Evolutionary conservation across 208 protist species (phyloP).

Genomic region (Acanthamoeba triangularis): DNA sequence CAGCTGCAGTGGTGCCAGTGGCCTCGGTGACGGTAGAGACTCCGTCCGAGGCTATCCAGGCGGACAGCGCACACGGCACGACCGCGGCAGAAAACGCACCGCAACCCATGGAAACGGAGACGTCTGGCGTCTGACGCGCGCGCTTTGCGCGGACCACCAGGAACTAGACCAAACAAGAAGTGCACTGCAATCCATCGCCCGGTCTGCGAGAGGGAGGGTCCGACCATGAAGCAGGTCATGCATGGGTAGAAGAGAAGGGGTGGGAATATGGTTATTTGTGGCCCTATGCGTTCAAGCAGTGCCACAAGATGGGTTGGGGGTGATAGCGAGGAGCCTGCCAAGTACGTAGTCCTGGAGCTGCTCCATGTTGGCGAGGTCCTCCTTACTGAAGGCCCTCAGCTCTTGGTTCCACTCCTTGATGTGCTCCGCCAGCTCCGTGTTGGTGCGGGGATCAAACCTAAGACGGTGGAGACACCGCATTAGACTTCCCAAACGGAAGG

Average conservation of each 20-base stretch:
- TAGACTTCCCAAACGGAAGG: background rate
- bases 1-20: no score
- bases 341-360: background rate
- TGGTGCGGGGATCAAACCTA: background rate
- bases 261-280: background rate
- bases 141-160: no score
- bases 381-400: constrained; percentile 15
- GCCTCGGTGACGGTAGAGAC: no score
- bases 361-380: background rate
- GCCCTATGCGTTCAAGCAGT: background rate
- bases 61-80: background rate
- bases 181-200: background rate
- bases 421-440: background rate
- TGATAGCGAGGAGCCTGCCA: background rate
- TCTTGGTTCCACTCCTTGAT: constrained; percentile 37
- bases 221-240: no score
- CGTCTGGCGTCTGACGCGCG: no score
- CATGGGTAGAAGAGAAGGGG: no score
- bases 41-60: background rate
- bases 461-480: background rate
- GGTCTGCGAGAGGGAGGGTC: no score
- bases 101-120: background rate
- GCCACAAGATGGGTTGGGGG: background rate
- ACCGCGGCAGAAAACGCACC: background rate
- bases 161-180: no score